Percentiles rank a stretch among this genome's conserved stretches.
Conservation (phyloP, 2,329 filamentous ascomycete species). For the Colletotrichum tropicicola region DNA sequence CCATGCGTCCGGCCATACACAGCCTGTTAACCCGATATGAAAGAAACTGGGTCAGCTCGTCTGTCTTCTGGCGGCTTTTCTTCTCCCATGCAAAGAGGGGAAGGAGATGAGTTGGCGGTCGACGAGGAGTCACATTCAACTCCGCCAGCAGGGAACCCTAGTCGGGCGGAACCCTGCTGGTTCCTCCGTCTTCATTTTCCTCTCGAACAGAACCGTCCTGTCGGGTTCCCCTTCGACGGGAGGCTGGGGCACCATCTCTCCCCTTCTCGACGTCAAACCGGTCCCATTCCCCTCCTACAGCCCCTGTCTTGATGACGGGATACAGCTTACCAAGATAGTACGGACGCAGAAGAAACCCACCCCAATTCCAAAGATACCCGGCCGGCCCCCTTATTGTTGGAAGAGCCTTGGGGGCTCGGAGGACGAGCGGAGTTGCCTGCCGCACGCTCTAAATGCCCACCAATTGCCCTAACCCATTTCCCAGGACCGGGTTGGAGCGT, state of each 20-base stretch:
- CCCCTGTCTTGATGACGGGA: neutral
- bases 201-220: constrained; percentile 23
- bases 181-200: constrained; percentile 25
- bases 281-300: neutral
- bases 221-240: constrained; percentile 26
- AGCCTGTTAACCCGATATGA: constrained; percentile 23
- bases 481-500: constrained; percentile 6
- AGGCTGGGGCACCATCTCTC: constrained; percentile 17
- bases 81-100: constrained; percentile 21
- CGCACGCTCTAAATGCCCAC: neutral
- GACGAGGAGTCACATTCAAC: constrained; percentile 27
- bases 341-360: neutral
- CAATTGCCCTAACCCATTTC: constrained; percentile 2
- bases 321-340: neutral
- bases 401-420: neutral
- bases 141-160: constrained; percentile 17
- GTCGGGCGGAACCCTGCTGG: constrained; percentile 16
- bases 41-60: constrained; percentile 11
- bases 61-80: neutral
- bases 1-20: neutral
- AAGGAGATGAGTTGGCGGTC: constrained; percentile 27
- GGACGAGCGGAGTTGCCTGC: constrained; percentile 14
- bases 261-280: neutral
- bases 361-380: constrained; percentile 12
- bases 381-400: neutral